Evolutionary conservation across 2,329 filamentous ascomycete species (phyloP), one percentile per base, ranked within the genome.

Genomic region (Cladophialophora immunda): DNA sequence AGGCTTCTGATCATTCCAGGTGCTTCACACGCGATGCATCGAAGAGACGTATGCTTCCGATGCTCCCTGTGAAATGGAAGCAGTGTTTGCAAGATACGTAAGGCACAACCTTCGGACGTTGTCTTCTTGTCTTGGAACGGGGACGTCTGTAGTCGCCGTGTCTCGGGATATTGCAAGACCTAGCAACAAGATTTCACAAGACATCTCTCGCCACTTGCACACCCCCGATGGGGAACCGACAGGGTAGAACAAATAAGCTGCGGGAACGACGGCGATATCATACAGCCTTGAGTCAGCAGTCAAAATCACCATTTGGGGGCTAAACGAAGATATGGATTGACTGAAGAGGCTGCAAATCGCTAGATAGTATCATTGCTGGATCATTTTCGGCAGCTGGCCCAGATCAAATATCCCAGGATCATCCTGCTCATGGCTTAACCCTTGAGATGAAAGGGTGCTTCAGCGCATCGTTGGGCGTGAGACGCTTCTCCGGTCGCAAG

Each of bases 401-500:
- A 25, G 22, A 5, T 19, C 38, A 25, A 13, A 50, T 13, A 25
- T 50, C 13, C 45, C 19, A 15, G 1, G 13, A 8, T 25, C 22
- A 50, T 50, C 19, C 4, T 19, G 15, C 4, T 50, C 45, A 50
- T 25, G 45, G 22, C 45, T 71, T 73, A 17, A 54, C 56, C 52
- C 84, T 81, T 29, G 81, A 82, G 73, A 98, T 93, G 79, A 98
- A 98, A 0, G 92, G 92, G 82, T 98, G 94, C 75, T 89, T 90
- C 73, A 98, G 82, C 57, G 95, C 95, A 75, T 98, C 94, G 15
- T 86, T 83, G 0, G 95, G 92, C 55, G 92, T 94, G 74, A 95
- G 92, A 69, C 95, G 87, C 83, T 96, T 97, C 77, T 97, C 94
- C 0, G 94, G 93, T 76, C 98, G 97, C 70, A 98, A 85, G 66